phyloP scores from a whole-genome alignment of 1,284 basidiomycete genomes.

The Farysia itapuensis region DNA sequence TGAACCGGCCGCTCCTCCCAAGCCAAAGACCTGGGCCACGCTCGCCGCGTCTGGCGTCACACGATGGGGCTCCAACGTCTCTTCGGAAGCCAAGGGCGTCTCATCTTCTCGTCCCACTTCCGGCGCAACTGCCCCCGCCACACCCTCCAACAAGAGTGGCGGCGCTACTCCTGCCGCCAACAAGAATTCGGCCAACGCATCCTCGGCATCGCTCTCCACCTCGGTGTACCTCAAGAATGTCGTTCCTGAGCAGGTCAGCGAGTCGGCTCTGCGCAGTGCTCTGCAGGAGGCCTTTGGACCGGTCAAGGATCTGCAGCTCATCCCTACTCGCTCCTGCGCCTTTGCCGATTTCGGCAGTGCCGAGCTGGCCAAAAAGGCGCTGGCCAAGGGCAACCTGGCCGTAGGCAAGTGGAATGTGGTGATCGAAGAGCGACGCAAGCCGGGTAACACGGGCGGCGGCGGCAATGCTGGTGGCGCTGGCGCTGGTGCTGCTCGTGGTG shows the following conservation, averaged over 20 bases:
- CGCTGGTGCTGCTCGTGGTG: constrained; percentile 23
- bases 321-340: constrained; percentile 84
- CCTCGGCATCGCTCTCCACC: constrained; percentile 6
- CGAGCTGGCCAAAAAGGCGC: constrained; percentile 81
- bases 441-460: constrained; percentile 67
- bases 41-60: constrained; percentile 53
- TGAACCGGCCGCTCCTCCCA: constrained; percentile 37
- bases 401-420: constrained; percentile 71
- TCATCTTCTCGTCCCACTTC: constrained; percentile 34
- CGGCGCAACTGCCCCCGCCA: constrained; percentile 40
- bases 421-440: constrained; percentile 87
- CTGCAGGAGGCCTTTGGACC: constrained; percentile 78
- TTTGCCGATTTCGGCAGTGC: constrained; percentile 84
- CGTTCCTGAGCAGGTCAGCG: constrained; percentile 74
- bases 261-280: constrained; percentile 66
- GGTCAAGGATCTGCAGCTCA: constrained; percentile 84
- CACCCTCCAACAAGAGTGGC: constrained; percentile 39
- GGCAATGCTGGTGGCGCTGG: constrained; percentile 63
- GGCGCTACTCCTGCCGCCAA: constrained; percentile 5
- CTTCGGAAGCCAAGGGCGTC: constrained; percentile 41
- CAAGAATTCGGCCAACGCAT: background rate
- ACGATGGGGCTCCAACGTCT: constrained; percentile 54
- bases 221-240: constrained; percentile 65
- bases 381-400: constrained; percentile 82
- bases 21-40: constrained; percentile 59